A percentile compares a stretch with the other conserved stretches of the same genome.
These are phyloP conservation scores for Polymyxa betae DNA, from an alignment of 208 protist genomes.

Conservation along the genomic window DNA sequence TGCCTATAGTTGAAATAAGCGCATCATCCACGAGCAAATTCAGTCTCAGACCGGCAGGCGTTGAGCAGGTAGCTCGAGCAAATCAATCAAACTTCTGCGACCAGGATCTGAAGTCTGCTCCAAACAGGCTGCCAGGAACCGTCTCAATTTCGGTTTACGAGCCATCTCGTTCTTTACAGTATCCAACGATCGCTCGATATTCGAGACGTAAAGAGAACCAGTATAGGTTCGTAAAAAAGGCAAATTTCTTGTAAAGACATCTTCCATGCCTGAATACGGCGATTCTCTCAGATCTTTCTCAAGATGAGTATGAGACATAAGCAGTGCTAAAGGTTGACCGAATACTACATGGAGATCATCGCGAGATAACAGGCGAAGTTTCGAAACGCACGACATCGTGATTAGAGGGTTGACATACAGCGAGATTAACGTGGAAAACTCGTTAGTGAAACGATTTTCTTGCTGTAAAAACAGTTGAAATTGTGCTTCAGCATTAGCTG, in stretches of 20 bases:
- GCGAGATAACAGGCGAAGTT: background rate
- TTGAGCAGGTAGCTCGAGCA: slow-evolving; percentile 31
- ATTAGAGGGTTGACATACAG: background rate
- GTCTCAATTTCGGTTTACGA: background rate
- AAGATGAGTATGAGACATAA: background rate
- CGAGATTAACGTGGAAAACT: background rate
- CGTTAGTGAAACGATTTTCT: background rate
- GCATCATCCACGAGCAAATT: background rate
- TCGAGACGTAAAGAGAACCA: background rate
- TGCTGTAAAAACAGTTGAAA: background rate
- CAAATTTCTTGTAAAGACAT: background rate
- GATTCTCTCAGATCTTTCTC: background rate
- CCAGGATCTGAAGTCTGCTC: background rate
- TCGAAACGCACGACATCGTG: background rate
- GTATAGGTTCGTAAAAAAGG: background rate
- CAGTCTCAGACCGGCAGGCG: background rate
- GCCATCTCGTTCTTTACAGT: background rate
- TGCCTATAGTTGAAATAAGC: background rate
- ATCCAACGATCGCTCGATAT: background rate
- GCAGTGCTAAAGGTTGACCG: background rate
- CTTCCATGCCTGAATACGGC: background rate
- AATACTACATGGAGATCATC: background rate
- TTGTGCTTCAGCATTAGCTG: background rate
- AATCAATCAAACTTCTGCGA: background rate
- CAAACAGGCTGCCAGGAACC: slow-evolving; percentile 23